Evolutionary conservation across 768 basidiomycete species (phyloP).

Genomic region (Leucosporidium yakuticum): DNA sequence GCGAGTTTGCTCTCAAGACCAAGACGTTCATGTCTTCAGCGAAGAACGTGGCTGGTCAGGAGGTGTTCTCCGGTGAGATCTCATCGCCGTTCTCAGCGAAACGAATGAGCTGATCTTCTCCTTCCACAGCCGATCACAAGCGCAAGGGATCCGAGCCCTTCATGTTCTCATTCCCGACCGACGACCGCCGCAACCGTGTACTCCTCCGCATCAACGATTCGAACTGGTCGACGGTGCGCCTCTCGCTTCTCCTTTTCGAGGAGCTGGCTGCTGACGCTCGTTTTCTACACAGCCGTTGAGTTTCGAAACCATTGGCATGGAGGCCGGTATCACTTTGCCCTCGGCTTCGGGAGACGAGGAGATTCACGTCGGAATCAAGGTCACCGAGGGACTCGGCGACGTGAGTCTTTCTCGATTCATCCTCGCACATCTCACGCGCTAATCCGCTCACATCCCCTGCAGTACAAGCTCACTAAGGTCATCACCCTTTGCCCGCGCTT

Average conservation of each 20-base stretch:
- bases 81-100: conserved; percentile 31
- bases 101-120: conserved; percentile 20
- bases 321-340: conserved; percentile 68
- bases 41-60: conserved; percentile 78
- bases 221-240: conserved; percentile 73
- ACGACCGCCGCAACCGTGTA: conserved; percentile 74
- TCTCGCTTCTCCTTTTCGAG: neutral
- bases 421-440: neutral
- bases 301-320: conserved; percentile 87
- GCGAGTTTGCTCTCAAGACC: conserved; percentile 69
- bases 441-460: neutral
- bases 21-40: conserved; percentile 53
- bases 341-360: conserved; percentile 56
- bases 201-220: conserved; percentile 74
- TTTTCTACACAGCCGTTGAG: conserved; percentile 59
- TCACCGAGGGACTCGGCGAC: conserved; percentile 89
- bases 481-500: conserved; percentile 87
- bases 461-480: conserved; percentile 89
- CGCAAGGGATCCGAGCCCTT: conserved; percentile 27
- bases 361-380: conserved; percentile 79
- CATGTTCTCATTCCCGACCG: conserved; percentile 73
- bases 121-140: neutral
- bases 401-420: conserved; percentile 33
- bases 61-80: conserved; percentile 54
- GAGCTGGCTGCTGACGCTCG: neutral